These are phyloP conservation scores for Hermanozyma aechmeae DNA, from an alignment of 805 yeast genomes.

Conservation along the genomic window DNA sequence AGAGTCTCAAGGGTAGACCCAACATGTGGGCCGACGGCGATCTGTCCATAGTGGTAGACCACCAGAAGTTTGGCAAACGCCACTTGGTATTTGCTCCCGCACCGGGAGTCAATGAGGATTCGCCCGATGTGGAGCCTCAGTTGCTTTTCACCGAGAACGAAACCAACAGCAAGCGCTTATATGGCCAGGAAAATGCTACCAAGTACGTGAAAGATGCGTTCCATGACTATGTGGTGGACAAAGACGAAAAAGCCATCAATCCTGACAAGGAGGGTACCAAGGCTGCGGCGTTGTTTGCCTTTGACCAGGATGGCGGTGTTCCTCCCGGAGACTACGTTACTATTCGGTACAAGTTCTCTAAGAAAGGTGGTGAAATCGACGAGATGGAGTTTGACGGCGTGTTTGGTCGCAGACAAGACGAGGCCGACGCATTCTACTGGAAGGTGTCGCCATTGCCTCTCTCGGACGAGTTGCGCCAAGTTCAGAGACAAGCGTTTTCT, in stretches of 20 bases:
- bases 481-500: constrained; percentile 91
- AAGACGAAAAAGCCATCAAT: constrained; percentile 51
- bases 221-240: constrained; percentile 71
- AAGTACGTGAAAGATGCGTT: constrained; percentile 80
- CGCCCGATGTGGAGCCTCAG: constrained; percentile 64
- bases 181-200: constrained; percentile 49
- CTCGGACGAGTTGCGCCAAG: constrained; percentile 65
- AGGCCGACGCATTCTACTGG: constrained; percentile 92
- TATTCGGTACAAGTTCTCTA: constrained; percentile 64
- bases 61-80: constrained; percentile 60
- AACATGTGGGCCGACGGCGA: constrained; percentile 30
- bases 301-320: constrained; percentile 67
- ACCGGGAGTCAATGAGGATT: constrained; percentile 55
- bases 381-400: constrained; percentile 65
- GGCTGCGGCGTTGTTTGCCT: constrained; percentile 74
- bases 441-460: constrained; percentile 78
- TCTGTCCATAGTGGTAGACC: constrained; percentile 49
- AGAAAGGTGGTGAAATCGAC: constrained; percentile 39
- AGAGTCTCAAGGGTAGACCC: constrained; percentile 40
- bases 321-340: constrained; percentile 86
- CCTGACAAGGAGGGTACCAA: constrained; percentile 72
- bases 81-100: constrained; percentile 69
- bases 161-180: constrained; percentile 64
- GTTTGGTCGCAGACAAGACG: constrained; percentile 66
- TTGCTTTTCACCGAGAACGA: constrained; percentile 85